Evolutionary conservation across 352 stramenopile genomes (phyloP).

Genomic region (Globisporangium viniferum): DNA sequence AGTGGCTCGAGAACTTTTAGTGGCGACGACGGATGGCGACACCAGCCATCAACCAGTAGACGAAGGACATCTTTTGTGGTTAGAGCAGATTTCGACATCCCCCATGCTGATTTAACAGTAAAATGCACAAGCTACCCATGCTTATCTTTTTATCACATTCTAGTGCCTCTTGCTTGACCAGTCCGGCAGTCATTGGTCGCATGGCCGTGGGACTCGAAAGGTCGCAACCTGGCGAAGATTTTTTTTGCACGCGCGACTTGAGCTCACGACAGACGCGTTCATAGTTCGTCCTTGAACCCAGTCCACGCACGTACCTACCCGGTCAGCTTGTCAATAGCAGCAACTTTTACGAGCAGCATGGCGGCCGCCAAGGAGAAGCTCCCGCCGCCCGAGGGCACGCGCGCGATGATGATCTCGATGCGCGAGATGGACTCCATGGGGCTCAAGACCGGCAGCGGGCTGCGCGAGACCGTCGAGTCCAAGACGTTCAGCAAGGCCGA

Average conservation of each 20-base stretch:
- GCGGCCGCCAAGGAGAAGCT: constrained; percentile 28
- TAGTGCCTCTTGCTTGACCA: too few relatives aligned
- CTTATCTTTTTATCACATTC: background rate
- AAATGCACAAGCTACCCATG: background rate
- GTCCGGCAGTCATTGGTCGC: background rate
- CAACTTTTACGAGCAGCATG: background rate
- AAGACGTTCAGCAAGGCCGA: constrained; percentile 64
- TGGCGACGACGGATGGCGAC: background rate
- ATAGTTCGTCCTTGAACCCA: background rate
- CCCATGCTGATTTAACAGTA: background rate
- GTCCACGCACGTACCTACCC: background rate
- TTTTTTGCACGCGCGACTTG: background rate
- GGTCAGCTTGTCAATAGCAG: background rate
- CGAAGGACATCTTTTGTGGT: background rate
- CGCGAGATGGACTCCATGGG: constrained; percentile 79
- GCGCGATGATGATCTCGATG: constrained; percentile 85
- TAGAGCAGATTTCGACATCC: background rate
- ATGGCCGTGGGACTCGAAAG: background rate
- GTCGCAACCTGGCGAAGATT: background rate
- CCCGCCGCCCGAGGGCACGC: constrained; percentile 57
- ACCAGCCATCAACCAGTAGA: background rate
- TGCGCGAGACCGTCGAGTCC: constrained; percentile 72
- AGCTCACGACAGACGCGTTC: background rate
- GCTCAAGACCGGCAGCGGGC: constrained; percentile 73
- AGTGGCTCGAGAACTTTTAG: constrained; percentile 83